Base-by-base conservation (phyloP, 768 basidiomycete genomes). In the Boletales sp. region DNA sequence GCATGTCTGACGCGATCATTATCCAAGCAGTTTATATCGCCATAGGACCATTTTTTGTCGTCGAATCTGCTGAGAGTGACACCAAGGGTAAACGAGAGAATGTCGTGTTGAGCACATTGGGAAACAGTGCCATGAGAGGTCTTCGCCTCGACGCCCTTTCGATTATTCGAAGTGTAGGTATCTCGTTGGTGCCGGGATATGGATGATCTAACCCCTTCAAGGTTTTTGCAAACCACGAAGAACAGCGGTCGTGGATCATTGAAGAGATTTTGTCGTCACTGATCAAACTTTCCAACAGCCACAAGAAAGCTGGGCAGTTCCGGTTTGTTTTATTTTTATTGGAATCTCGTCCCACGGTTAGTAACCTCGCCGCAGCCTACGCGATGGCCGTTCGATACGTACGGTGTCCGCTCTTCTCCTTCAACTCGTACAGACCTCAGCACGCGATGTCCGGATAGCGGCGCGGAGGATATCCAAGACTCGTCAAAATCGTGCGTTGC, bases 161-260 rank as follows among this genome's bases (percentile, higher is more conserved):
- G 4, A 76, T 97, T 51, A 86, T 97, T 48, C 80, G 94, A 50
- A 89, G 83, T 58, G 93, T 97, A 62, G 72, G 87, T 70, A 14
- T 24, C 10, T 27, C 24, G 8, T 47, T 18, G 6, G 42, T 31
- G 31, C 30, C 9, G 4, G 14, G 14, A 30, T 29, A 42, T 14
- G 30, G 35, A 19, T 27, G 14, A 7, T 29, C 40, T 61, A 18
- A 65, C 31, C 3, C 14, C 35, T 47, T 36, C 46, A 59, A 97
- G 94, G 86, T 94, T 30, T 98, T 97, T 59, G 90, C 90, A 12
- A 88, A 86, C 54, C 85, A 97, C 61, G 84, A 90, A 56, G 87
- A 86, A 38, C 97, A 99, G 66, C 74, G 97, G 9, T 83, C 86
- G 1, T 97, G 94, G 94, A 95, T 98, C 54, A 87, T 98, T n/a